phyloP scores from a whole-genome alignment of 495 filamentous ascomycete species.

The Podospora didyma region DNA sequence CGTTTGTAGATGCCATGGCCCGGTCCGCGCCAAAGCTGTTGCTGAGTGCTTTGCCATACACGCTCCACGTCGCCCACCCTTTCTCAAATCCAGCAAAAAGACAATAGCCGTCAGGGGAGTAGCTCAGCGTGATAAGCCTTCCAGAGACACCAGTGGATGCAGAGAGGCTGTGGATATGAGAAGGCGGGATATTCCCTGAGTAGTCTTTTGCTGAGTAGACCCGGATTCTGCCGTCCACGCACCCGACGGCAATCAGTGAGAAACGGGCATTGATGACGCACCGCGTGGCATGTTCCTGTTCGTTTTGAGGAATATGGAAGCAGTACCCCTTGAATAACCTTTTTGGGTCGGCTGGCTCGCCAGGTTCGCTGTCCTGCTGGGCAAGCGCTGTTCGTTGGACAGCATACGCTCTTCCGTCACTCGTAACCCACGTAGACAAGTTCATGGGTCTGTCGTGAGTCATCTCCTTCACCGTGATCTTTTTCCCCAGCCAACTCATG shows the following conservation, averaged over 20 bases:
- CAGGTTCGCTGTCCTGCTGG: slow-evolving; percentile 19
- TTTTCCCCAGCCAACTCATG: slow-evolving; percentile 79
- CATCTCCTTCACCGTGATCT: slow-evolving; percentile 76
- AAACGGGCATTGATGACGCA: slow-evolving; percentile 91
- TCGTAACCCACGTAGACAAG: slow-evolving; percentile 88
- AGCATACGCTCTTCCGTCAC: slow-evolving; percentile 85
- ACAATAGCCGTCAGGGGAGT: slow-evolving; percentile 95
- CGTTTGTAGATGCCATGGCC: slow-evolving; percentile 57
- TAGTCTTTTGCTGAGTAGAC: slow-evolving; percentile 93
- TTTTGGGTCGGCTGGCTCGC: slow-evolving; percentile 40
- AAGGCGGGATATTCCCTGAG: slow-evolving; percentile 86
- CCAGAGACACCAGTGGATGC: slow-evolving; percentile 64
- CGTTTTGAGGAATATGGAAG: slow-evolving; percentile 69
- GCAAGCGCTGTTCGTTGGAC: slow-evolving; percentile 61
- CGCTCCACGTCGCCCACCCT: slow-evolving; percentile 96
- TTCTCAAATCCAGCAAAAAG: slow-evolving; percentile 89
- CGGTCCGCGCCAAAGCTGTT: slow-evolving; percentile 73
- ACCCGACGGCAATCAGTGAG: slow-evolving; percentile 86
- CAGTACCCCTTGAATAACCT: slow-evolving; percentile 86
- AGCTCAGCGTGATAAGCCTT: slow-evolving; percentile 66
- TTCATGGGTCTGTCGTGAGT: slow-evolving; percentile 97
- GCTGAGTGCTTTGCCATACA: slow-evolving; percentile 84
- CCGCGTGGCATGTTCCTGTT: slow-evolving; percentile 59
- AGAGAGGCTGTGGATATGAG: slow-evolving; percentile 67
- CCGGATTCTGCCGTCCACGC: slow-evolving; percentile 69